Base-by-base conservation (phyloP, 768 basidiomycete species). In the Trametes sanguinea region DNA sequence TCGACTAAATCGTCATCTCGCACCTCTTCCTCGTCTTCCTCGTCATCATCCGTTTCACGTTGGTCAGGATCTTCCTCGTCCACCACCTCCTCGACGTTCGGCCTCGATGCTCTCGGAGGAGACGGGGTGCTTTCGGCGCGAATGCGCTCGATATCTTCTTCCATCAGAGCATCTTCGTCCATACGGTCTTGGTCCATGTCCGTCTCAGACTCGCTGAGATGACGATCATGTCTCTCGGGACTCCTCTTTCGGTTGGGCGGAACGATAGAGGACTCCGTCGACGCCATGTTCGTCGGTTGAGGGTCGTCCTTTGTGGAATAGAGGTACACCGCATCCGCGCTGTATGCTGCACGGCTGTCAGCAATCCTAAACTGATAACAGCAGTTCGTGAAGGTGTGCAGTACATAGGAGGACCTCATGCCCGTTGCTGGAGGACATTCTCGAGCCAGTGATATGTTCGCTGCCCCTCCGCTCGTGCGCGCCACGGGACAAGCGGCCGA, bases 381-480 rank as follows among this genome's bases (percentile, higher is more conserved):
- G 22, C 22, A 22, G 22, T 22, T 6, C 46, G 27, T 5, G 17
- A 1, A 0, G 33, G n/a, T 1, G 35, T 35, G 2, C 60, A n/a
- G 5, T 48, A 54, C 57, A 51, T 45, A 45, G 47, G 60, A 73
- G 57, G 65, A 92, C 91, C 76, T 94, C 90, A 68, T 93, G 85
- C 22, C 89, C 89, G 73, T 89, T 92, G 51, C 76, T 76, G 33
- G 77, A 67, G 14, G 89, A 86, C 80, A 92, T 87, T 44, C 86
- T 79, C n/a, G 83, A 83, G 17, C 90, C 90, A 35, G 89, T 92
- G 50, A 92, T 84, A 69, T 92, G 87, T n/a, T 86, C 85, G 17
- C 70, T 67, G 44, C 77, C 76, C 59, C 63, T 74, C 9, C 62
- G 69, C 57, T 80, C 77, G 44, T 74, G 74, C 39, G 65, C 67